Conservation (phyloP, 2,329 filamentous ascomycete genomes). For the Colletotrichum abscissum region DNA sequence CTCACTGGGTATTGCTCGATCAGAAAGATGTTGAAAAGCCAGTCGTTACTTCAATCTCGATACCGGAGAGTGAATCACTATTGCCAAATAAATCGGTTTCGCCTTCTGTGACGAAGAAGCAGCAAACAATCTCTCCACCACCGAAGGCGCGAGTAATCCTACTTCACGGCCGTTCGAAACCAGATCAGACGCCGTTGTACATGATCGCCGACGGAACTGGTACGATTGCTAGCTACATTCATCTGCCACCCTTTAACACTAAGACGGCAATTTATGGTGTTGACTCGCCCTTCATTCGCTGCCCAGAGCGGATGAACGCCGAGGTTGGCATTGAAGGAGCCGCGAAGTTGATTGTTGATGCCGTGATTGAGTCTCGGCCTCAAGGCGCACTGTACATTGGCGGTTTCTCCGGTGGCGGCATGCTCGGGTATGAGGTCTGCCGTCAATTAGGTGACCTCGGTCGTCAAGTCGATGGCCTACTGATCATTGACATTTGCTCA, state of each 20-base stretch:
- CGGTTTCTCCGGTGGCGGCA: slow-evolving; percentile 11
- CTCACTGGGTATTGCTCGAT: neutral
- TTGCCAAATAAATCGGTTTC: neutral
- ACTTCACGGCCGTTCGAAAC: neutral
- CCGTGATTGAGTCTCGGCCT: neutral
- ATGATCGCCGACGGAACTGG: slow-evolving; percentile 15
- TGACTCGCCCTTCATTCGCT: slow-evolving; percentile 8
- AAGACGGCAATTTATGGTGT: slow-evolving; percentile 1
- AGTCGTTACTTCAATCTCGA: neutral
- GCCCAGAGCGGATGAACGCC: neutral
- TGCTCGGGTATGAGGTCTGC: slow-evolving; percentile 9
- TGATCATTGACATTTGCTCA: slow-evolving; percentile 10
- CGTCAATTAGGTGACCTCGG: neutral
- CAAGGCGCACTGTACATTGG: neutral
- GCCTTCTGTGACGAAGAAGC: neutral
- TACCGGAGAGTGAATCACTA: neutral
- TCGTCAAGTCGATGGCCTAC: neutral
- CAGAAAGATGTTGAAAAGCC: neutral
- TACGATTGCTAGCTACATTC: slow-evolving; percentile 16
- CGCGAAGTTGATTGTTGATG: slow-evolving; percentile 11
- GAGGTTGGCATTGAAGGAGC: neutral
- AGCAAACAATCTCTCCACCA: neutral
- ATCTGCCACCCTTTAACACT: neutral
- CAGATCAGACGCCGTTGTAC: neutral
- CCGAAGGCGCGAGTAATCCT: slow-evolving; percentile 7